These are phyloP conservation scores for Aspergillus olivimuriae DNA, from an alignment of 495 filamentous ascomycete species.

Conservation along the genomic window DNA sequence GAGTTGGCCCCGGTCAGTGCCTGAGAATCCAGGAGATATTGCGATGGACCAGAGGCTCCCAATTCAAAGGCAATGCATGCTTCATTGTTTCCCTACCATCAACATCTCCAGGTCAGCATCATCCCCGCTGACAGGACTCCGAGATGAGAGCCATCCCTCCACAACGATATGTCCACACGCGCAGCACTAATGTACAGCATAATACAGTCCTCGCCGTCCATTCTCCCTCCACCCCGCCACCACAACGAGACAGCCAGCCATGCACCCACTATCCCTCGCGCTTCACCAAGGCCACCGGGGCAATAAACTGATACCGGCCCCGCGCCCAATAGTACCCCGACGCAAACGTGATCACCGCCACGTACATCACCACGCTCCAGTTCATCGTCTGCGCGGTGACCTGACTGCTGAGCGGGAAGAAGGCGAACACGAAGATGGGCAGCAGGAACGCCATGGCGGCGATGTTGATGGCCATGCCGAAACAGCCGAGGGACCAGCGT, in stretches of 20 bases:
- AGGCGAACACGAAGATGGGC: slow-evolving; percentile 46
- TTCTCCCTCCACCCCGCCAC: not conserved
- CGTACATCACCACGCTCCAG: slow-evolving; percentile 43
- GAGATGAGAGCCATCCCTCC: too few species aligned
- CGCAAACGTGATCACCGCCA: slow-evolving; percentile 38
- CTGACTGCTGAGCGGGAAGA: slow-evolving; percentile 43
- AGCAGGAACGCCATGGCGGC: slow-evolving; percentile 34
- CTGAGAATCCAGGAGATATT: too few species aligned
- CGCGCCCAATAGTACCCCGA: slow-evolving; percentile 37
- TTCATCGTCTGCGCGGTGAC: slow-evolving; percentile 41
- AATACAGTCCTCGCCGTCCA: not conserved
- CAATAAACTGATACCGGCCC: slow-evolving; percentile 38
- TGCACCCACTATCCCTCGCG: slow-evolving; percentile 16
- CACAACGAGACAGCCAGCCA: not conserved
- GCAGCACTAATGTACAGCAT: not conserved
- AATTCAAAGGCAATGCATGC: too few species aligned
- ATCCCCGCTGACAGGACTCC: too few species aligned
- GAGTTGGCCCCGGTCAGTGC: too few species aligned
- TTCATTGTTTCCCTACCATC: too few species aligned
- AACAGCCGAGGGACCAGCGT: slow-evolving; percentile 44
- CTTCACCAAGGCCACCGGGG: slow-evolving; percentile 39
- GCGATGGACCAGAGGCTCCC: too few species aligned
- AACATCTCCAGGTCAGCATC: too few species aligned
- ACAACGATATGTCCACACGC: too few species aligned
- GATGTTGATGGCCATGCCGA: slow-evolving; percentile 42